Evolutionary conservation across 495 filamentous ascomycete genomes (phyloP).

Genomic region (Tetracladium setigerum): DNA sequence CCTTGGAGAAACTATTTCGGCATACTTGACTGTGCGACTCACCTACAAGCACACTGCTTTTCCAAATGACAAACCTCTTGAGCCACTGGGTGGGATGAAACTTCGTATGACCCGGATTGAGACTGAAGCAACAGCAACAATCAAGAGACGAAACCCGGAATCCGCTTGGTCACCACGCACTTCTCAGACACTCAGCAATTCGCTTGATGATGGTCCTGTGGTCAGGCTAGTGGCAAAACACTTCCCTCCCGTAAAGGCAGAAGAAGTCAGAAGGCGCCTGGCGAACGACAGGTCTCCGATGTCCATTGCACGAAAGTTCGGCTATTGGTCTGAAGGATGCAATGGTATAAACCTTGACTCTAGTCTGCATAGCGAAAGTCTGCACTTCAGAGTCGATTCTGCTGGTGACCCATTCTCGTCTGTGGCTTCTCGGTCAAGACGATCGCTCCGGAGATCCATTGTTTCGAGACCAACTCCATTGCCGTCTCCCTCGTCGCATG

Average conservation of each 20-base stretch:
- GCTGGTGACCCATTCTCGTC: not conserved
- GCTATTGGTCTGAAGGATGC: conserved; percentile 1
- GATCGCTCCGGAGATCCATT: no score
- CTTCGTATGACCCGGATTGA: conserved; percentile 30
- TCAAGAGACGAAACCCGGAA: conserved; percentile 33
- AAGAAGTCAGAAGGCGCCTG: conserved; percentile 30
- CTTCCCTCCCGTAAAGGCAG: conserved; percentile 31
- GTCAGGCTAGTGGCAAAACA: conserved; percentile 35
- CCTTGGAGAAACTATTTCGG: conserved; percentile 30
- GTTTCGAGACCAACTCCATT: no score
- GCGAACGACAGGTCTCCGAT: conserved; percentile 8
- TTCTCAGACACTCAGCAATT: conserved; percentile 15
- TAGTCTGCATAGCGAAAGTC: not conserved
- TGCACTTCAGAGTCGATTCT: conserved; percentile 19
- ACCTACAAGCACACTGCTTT: conserved; percentile 44
- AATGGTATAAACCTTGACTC: conserved; percentile 12
- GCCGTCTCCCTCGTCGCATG: not conserved
- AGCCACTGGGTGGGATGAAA: not conserved
- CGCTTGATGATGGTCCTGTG: conserved; percentile 27
- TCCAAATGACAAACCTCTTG: conserved; percentile 9
- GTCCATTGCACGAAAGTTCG: conserved; percentile 1
- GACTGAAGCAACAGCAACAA: conserved; percentile 33
- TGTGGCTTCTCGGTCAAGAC: no score
- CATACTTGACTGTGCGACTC: conserved; percentile 39
- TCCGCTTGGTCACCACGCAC: conserved; percentile 30